A percentile compares a stretch with the other conserved stretches of the same genome.
phyloP scores from a whole-genome alignment of 768 basidiomycete genomes.

The Pisolithus albus region DNA sequence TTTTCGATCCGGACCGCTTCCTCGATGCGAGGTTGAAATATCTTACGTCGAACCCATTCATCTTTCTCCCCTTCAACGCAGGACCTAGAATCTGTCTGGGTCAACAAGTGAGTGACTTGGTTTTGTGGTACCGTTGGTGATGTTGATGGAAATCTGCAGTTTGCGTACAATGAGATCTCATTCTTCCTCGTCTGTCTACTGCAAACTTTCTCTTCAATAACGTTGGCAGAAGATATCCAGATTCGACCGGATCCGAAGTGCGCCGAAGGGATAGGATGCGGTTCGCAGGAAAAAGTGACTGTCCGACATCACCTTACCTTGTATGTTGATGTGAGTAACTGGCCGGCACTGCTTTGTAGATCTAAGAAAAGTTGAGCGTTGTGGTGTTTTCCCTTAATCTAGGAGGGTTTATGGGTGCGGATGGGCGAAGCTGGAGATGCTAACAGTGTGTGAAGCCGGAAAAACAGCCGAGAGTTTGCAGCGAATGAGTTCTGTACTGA shows the following conservation, averaged over 20 bases:
- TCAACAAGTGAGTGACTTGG: conserved; percentile 28
- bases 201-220: conserved; percentile 40
- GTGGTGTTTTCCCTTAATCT: too few species aligned
- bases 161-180: conserved; percentile 51
- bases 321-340: too few species aligned
- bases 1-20: conserved; percentile 63
- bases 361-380: too few species aligned
- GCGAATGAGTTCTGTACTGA: too few species aligned
- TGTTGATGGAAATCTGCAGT: conserved; percentile 22
- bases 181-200: conserved; percentile 48
- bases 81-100: conserved; percentile 62
- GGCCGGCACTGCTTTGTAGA: too few species aligned
- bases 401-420: too few species aligned
- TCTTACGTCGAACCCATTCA: conserved; percentile 53
- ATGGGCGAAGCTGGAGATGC: too few species aligned
- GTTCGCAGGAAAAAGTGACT: conserved; percentile 6
- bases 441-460: too few species aligned
- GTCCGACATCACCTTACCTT: too few species aligned
- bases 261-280: conserved; percentile 27
- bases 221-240: conserved; percentile 33
- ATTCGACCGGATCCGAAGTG: conserved; percentile 28
- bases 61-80: conserved; percentile 65
- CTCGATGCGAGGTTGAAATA: conserved; percentile 52
- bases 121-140: neutral
- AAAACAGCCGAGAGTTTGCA: too few species aligned